phyloP scores from a whole-genome alignment of 2,329 filamentous ascomycete species.

The Diaporthe destruens region DNA sequence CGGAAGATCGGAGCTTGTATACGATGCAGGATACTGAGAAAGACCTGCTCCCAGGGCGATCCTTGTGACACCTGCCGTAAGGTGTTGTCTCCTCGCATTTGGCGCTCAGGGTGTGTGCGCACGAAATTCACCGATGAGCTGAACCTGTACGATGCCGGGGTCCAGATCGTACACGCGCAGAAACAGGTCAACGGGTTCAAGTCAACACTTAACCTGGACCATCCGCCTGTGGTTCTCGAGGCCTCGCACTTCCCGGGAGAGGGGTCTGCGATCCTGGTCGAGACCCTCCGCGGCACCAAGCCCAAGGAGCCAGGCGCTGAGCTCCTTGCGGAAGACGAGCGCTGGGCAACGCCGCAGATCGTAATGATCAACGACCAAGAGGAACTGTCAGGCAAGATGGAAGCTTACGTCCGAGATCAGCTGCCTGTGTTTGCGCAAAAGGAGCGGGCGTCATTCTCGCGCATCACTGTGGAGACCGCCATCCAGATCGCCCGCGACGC shows the following conservation, averaged over 20 bases:
- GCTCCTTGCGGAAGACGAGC: conserved; percentile 50
- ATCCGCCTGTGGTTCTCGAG: conserved; percentile 65
- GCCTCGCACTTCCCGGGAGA: conserved; percentile 70
- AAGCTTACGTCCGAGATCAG: conserved; percentile 71
- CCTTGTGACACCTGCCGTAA: conserved; percentile 74
- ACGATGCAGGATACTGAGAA: conserved; percentile 73
- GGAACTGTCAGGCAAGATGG: conserved; percentile 70
- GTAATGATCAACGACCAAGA: conserved; percentile 73
- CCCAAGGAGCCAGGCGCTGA: conserved; percentile 51
- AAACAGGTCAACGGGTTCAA: conserved; percentile 69
- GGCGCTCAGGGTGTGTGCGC: conserved; percentile 73
- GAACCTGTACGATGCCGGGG: conserved; percentile 72
- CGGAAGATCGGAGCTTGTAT: conserved; percentile 76
- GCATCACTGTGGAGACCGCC: conserved; percentile 67
- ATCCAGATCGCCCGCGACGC: conserved; percentile 60
- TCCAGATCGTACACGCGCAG: conserved; percentile 73
- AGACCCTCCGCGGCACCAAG: conserved; percentile 56
- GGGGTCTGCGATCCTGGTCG: conserved; percentile 58
- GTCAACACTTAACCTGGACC: conserved; percentile 61
- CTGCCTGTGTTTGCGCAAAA: conserved; percentile 69
- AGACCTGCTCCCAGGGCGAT: conserved; percentile 74
- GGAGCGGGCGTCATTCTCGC: conserved; percentile 72
- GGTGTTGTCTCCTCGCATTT: conserved; percentile 73
- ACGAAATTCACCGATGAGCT: conserved; percentile 72
- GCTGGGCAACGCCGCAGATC: conserved; percentile 52